These are phyloP conservation scores for Nissolia schottii DNA, from an alignment of 306 rosid genomes.

Conservation along the genomic window DNA sequence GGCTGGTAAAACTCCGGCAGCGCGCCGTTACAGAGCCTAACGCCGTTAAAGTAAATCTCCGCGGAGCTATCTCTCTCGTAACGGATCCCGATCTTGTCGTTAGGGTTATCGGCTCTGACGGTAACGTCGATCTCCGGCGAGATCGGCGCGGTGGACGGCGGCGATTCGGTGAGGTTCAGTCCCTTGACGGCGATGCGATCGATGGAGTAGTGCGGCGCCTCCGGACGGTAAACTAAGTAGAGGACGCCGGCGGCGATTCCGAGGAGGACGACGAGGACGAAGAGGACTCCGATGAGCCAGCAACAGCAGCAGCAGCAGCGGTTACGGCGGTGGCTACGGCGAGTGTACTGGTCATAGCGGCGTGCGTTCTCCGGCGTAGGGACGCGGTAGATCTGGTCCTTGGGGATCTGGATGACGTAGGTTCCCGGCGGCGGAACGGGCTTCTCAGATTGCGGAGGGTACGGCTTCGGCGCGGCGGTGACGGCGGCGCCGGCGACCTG, in stretches of 20 bases:
- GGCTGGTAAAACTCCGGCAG: conserved; percentile 70
- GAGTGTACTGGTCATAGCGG: conserved; percentile 41
- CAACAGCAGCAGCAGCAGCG: conserved; percentile 41
- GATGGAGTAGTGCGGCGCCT: conserved; percentile 51
- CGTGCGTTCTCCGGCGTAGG: conserved; percentile 73
- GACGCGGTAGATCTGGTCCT: conserved; percentile 69
- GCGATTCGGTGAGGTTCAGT: conserved; percentile 37
- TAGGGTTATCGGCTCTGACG: conserved; percentile 54
- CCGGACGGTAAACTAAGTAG: conserved; percentile 60
- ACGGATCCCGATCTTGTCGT: conserved; percentile 60
- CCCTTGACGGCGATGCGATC: conserved; percentile 40
- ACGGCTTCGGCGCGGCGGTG: background rate
- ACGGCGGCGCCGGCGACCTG: background rate
- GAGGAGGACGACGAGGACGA: conserved; percentile 31
- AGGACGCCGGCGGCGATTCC: conserved; percentile 39
- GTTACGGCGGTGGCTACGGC: conserved; percentile 24
- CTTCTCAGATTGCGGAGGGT: conserved; percentile 18
- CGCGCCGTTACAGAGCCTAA: conserved; percentile 43
- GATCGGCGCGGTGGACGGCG: conserved; percentile 5
- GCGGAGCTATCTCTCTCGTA: conserved; percentile 51
- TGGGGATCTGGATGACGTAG: conserved; percentile 66
- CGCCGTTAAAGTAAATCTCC: conserved; percentile 34
- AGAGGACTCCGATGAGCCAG: conserved; percentile 37
- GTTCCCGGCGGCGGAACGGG: conserved; percentile 56
- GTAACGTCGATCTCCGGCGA: conserved; percentile 54